Evolutionary conservation across 176 grass and related monocot species (phyloP).

Genomic region (Triticum aestivum): DNA sequence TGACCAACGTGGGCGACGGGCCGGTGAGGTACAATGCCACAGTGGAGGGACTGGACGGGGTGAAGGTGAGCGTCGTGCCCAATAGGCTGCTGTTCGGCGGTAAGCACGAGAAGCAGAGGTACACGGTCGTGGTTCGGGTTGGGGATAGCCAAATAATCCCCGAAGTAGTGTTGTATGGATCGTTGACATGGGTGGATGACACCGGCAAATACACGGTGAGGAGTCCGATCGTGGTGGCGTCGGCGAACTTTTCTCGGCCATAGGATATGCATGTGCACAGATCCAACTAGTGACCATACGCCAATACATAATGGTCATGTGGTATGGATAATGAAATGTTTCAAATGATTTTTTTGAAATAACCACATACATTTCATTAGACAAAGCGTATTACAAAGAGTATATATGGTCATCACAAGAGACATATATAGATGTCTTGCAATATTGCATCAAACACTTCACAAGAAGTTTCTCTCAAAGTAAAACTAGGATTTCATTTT

Average conservation of each 20-base stretch:
- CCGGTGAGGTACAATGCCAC: constrained; percentile 49
- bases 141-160: constrained; percentile 21
- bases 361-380: no score
- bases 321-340: no score
- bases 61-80: constrained; percentile 45
- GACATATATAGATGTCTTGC: no score
- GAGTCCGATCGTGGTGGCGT: constrained; percentile 74
- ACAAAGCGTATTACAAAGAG: no score
- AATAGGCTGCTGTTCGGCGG: constrained; percentile 35
- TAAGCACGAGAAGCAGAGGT: constrained; percentile 63
- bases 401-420: no score
- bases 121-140: constrained; percentile 47
- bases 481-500: no score
- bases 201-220: constrained; percentile 71
- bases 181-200: constrained; percentile 76
- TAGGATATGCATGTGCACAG: not conserved
- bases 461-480: no score
- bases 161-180: constrained; percentile 50
- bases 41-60: constrained; percentile 41
- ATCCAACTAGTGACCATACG: not conserved
- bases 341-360: no score
- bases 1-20: constrained; percentile 58
- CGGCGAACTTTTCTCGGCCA: not conserved
- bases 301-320: not conserved
- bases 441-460: no score